Percentiles rank a stretch among this genome's conserved stretches.
Conservation (phyloP, 176 grass and related monocot genomes). For the Juncus effusus region DNA sequence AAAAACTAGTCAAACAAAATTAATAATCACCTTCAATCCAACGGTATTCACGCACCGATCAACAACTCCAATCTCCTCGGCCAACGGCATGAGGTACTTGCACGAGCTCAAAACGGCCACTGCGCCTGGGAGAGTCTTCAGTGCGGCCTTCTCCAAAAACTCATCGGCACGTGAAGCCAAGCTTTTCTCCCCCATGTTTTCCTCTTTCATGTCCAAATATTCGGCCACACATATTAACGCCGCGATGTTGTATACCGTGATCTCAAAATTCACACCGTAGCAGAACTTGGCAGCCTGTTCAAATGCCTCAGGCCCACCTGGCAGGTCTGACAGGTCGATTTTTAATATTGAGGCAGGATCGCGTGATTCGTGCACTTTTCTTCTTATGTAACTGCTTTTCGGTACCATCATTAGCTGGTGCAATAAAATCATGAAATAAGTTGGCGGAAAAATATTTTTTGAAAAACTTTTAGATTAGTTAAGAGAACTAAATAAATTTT, state of each 20-base stretch:
- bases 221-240: constrained; percentile 51
- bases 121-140: constrained; percentile 35
- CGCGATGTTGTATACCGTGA: constrained; percentile 54
- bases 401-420: constrained; percentile 59
- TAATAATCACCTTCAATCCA: constrained; percentile 33
- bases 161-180: constrained; percentile 51
- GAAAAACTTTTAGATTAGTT: too few relatives aligned
- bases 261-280: constrained; percentile 77
- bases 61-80: constrained; percentile 50
- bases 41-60: constrained; percentile 38
- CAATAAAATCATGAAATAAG: not conserved
- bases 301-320: constrained; percentile 67
- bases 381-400: constrained; percentile 67
- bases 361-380: constrained; percentile 27
- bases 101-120: constrained; percentile 70
- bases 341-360: constrained; percentile 15
- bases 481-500: too few relatives aligned
- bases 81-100: constrained; percentile 32
- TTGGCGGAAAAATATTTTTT: too few relatives aligned
- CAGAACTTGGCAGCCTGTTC: constrained; percentile 65
- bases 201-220: constrained; percentile 62
- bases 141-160: constrained; percentile 28
- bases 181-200: constrained; percentile 20
- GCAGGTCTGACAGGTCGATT: constrained; percentile 43
- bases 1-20: not conserved